Percentiles rank a stretch among this genome's conserved stretches.
Evolutionary conservation across 202 grass and related monocot species (phyloP).

Genomic region (Bolboschoenoplectus hybrid): DNA sequence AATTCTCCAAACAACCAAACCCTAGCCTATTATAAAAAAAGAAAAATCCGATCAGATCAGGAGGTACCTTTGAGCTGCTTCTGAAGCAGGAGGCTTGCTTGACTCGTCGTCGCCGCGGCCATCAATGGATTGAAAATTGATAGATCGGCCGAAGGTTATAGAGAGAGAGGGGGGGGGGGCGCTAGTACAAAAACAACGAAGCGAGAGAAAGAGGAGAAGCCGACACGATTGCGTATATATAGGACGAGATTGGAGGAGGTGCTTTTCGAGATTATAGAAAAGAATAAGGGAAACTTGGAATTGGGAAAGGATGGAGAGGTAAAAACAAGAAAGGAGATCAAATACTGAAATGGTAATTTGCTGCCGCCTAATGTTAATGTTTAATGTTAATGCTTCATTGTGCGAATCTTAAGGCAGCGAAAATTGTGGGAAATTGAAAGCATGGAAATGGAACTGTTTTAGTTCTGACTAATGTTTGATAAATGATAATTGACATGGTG

Average conservation of each 20-base stretch:
- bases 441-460: background rate
- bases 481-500: background rate
- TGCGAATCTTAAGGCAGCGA: background rate
- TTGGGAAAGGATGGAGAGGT: background rate
- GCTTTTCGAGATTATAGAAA: conserved; percentile 12
- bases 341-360: background rate
- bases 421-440: background rate
- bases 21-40: conserved; percentile 19
- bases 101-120: conserved; percentile 58
- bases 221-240: conserved; percentile 35
- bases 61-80: conserved; percentile 55
- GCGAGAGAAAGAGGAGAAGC: conserved; percentile 37
- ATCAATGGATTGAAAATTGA: conserved; percentile 44
- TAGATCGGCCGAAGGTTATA: conserved; percentile 21
- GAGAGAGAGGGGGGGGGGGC: background rate
- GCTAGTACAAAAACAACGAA: conserved; percentile 37
- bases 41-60: conserved; percentile 26
- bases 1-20: conserved; percentile 23
- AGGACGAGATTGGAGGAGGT: background rate
- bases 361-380: background rate
- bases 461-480: background rate
- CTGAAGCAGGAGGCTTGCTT: conserved; percentile 82
- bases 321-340: conserved; percentile 1
- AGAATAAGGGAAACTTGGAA: background rate
- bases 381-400: background rate